Percentiles rank a stretch among this genome's conserved stretches.
Evolutionary conservation across 208 protist genomes (phyloP).

Genomic region (Crithidia sp.): DNA sequence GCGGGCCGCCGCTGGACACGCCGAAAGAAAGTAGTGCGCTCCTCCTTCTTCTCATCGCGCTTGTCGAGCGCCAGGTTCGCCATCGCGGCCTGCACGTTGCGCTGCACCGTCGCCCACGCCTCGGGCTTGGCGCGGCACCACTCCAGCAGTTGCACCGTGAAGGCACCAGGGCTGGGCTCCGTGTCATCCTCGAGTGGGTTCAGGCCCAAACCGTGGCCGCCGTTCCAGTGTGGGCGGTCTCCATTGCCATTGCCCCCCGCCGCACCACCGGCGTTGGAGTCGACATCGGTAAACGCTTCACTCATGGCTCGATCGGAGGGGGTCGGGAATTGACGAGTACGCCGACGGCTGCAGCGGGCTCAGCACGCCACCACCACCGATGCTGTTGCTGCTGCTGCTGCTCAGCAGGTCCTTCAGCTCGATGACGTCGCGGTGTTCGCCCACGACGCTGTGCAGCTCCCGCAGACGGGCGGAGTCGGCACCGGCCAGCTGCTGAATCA

Average conservation of each 20-base stretch:
- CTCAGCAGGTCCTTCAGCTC: slow-evolving; percentile 62
- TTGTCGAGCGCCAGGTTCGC: slow-evolving; percentile 26
- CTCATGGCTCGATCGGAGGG: slow-evolving; percentile 22
- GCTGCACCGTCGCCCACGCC: slow-evolving; percentile 11
- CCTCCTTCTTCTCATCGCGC: slow-evolving; percentile 32
- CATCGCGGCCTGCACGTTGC: slow-evolving; percentile 15
- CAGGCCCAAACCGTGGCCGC: not conserved
- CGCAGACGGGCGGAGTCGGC: slow-evolving; percentile 49
- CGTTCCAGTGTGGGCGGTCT: slow-evolving; percentile 4
- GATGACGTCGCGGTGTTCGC: slow-evolving; percentile 24
- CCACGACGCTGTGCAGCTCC: slow-evolving; percentile 53
- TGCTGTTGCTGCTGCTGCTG: slow-evolving; percentile 5
- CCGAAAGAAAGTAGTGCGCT: slow-evolving; percentile 15
- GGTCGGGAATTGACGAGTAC: slow-evolving; percentile 8
- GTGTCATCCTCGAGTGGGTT: slow-evolving; percentile 16
- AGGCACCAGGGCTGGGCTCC: slow-evolving; percentile 26
- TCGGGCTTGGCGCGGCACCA: slow-evolving; percentile 41
- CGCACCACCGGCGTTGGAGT: slow-evolving; percentile 12
- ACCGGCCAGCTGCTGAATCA: slow-evolving; percentile 56
- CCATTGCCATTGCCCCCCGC: not conserved
- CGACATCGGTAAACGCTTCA: slow-evolving; percentile 23
- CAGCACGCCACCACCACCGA: not conserved
- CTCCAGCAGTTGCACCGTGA: slow-evolving; percentile 54
- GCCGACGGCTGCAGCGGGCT: slow-evolving; percentile 2
- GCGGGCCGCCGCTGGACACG: not conserved